Evolutionary conservation across 2,329 filamentous ascomycete genomes (phyloP).

Genomic region (Fusarium tricinctum): DNA sequence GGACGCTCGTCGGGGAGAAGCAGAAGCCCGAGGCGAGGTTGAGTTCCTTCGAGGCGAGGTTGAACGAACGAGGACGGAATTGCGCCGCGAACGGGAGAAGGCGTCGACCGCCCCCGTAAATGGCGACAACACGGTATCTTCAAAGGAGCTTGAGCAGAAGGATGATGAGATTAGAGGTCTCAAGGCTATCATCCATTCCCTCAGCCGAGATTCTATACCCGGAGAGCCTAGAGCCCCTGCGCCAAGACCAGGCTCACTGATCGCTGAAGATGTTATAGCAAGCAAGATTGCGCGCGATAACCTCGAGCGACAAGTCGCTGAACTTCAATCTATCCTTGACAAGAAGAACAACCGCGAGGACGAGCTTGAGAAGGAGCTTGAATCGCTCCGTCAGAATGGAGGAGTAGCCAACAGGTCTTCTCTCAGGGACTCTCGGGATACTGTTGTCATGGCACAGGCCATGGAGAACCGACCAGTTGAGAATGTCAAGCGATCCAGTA

Average conservation of each 20-base stretch:
- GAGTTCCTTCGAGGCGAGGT: constrained; percentile 96
- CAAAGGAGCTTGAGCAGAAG: constrained; percentile 89
- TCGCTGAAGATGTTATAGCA: constrained; percentile 51
- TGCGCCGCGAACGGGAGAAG: constrained; percentile 90
- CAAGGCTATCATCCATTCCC: constrained; percentile 96
- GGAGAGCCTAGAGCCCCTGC: constrained; percentile 52
- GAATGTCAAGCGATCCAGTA: constrained; percentile 65
- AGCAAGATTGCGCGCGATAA: constrained; percentile 66
- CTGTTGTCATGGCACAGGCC: constrained; percentile 70
- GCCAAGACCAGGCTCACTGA: constrained; percentile 54
- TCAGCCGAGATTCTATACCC: constrained; percentile 81
- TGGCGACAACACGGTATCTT: constrained; percentile 62
- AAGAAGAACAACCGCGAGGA: constrained; percentile 81
- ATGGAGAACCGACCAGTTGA: constrained; percentile 62
- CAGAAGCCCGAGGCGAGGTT: constrained; percentile 94
- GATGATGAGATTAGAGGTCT: constrained; percentile 97
- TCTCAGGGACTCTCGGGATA: constrained; percentile 75
- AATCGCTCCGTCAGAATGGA: constrained; percentile 69
- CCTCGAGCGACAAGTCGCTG: constrained; percentile 83
- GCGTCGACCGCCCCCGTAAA: constrained; percentile 56
- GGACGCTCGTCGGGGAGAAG: constrained; percentile 92
- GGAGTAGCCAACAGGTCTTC: constrained; percentile 66
- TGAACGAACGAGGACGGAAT: constrained; percentile 88
- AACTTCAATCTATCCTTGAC: constrained; percentile 80
- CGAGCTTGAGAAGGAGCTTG: constrained; percentile 87